A percentile compares a stretch with the other conserved stretches of the same genome.
Conservation (phyloP, 192 early-diverging fungal genomes). For the Jimgerdemannia flammicorona region DNA sequence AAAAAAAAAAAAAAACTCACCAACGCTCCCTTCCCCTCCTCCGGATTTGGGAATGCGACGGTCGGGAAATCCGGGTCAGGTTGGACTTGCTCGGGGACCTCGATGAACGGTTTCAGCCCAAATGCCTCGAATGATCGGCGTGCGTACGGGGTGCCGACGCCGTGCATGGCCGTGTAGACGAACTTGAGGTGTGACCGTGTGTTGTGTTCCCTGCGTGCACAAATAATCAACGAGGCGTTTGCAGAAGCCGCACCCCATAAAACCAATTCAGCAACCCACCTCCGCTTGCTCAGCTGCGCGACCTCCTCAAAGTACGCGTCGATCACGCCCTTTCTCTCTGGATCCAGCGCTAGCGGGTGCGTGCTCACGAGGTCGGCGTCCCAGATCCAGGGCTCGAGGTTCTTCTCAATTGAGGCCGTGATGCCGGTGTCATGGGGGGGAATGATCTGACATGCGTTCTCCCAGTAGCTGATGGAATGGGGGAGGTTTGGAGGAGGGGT, state of each 20-base stretch:
- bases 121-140: conserved; percentile 63
- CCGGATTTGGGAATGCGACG: conserved; percentile 81
- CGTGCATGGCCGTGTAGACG: conserved; percentile 96
- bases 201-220: conserved; percentile 40
- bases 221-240: too few species aligned
- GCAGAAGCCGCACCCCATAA: too few species aligned
- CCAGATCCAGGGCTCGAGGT: conserved; percentile 71
- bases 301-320: conserved; percentile 72
- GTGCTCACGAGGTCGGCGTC: conserved; percentile 53
- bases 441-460: conserved; percentile 90
- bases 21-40: conserved; percentile 86
- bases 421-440: conserved; percentile 83
- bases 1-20: conserved; percentile 19
- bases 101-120: conserved; percentile 47
- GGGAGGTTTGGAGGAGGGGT: conserved; percentile 12
- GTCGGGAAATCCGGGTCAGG: conserved; percentile 94
- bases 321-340: conserved; percentile 51
- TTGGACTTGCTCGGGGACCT: conserved; percentile 46
- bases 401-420: conserved; percentile 61
- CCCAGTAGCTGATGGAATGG: conserved; percentile 48
- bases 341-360: conserved; percentile 49
- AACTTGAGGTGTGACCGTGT: conserved; percentile 50
- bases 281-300: conserved; percentile 25
- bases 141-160: conserved; percentile 82
- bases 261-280: not conserved